These are phyloP conservation scores for Plasmodium chabaudi DNA, from an alignment of 169 alveolate genomes.

Conservation along the genomic window DNA sequence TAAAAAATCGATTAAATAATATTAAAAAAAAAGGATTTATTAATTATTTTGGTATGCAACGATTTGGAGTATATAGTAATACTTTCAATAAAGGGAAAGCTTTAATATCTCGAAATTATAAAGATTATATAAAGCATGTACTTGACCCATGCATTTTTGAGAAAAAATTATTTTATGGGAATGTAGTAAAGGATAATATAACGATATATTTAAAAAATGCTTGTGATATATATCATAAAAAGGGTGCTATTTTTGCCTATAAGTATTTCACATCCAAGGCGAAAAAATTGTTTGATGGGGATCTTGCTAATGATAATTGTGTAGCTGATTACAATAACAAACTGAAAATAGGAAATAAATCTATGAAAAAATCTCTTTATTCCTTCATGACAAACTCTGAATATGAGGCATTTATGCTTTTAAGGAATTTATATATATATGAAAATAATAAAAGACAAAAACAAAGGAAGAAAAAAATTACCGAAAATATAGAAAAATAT, in stretches of 20 bases:
- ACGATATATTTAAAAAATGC: slow-evolving; percentile 54
- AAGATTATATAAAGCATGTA: slow-evolving; percentile 67
- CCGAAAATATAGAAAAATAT: background rate
- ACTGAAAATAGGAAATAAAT: background rate
- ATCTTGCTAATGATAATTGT: background rate
- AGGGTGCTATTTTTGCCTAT: slow-evolving; percentile 63
- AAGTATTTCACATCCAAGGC: slow-evolving; percentile 37
- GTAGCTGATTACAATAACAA: slow-evolving; percentile 1
- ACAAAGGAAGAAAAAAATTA: background rate
- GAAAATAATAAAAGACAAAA: slow-evolving; percentile 27
- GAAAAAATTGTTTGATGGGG: slow-evolving; percentile 24
- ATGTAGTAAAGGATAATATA: slow-evolving; percentile 55
- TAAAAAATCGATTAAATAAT: slow-evolving; percentile 34
- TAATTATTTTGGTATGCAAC: slow-evolving; percentile 77
- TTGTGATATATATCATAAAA: slow-evolving; percentile 48
- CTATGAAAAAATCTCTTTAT: slow-evolving; percentile 22
- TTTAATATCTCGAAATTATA: slow-evolving; percentile 50
- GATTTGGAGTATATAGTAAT: slow-evolving; percentile 74
- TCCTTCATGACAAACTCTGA: slow-evolving; percentile 75
- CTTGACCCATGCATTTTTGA: slow-evolving; percentile 74
- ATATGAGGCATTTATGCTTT: slow-evolving; percentile 74
- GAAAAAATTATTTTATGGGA: slow-evolving; percentile 50
- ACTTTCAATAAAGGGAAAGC: slow-evolving; percentile 76
- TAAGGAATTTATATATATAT: slow-evolving; percentile 47
- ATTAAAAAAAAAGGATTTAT: slow-evolving; percentile 74